Percentiles rank a stretch among this genome's conserved stretches.
phyloP scores from a whole-genome alignment of 2,329 filamentous ascomycete genomes.

The Catunica adiposa region DNA sequence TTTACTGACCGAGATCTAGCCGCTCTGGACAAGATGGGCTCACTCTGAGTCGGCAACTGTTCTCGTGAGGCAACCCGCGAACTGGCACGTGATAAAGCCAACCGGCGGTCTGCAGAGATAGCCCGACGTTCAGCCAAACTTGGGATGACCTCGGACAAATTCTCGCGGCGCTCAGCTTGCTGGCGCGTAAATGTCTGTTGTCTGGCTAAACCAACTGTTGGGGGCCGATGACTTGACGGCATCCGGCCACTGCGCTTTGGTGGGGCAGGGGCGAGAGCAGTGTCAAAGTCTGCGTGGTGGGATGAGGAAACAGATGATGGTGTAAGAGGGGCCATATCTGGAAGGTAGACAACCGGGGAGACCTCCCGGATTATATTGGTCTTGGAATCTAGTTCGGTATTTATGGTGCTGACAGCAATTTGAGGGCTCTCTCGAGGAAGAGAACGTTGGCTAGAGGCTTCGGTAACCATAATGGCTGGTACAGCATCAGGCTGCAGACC shows the following conservation, averaged over 20 bases:
- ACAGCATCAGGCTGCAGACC: not conserved
- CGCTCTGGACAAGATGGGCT: conserved; percentile 27
- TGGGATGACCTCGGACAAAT: conserved; percentile 48
- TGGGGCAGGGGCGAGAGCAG: not conserved
- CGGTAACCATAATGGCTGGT: conserved; percentile 1
- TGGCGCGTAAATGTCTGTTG: conserved; percentile 68
- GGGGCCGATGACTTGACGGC: not conserved
- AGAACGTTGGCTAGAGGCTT: not conserved
- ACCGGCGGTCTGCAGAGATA: conserved; percentile 44
- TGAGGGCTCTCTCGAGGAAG: not conserved
- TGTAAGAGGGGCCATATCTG: not conserved
- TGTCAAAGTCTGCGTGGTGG: not conserved
- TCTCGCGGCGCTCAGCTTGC: conserved; percentile 62
- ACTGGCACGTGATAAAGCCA: conserved; percentile 21
- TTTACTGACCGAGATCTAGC: not conserved
- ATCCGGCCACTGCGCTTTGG: not conserved
- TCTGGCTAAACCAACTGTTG: conserved; percentile 46
- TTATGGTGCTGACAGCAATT: not conserved
- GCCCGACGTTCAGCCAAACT: conserved; percentile 53
- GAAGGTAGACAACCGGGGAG: conserved; percentile 1
- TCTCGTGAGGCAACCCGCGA: conserved; percentile 17
- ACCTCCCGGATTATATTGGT: not conserved
- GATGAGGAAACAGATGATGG: conserved; percentile 1
- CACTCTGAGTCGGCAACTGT: conserved; percentile 28
- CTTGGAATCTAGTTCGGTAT: not conserved